phyloP scores from a whole-genome alignment of 768 basidiomycete species.

The Lentinus brumalis region DNA sequence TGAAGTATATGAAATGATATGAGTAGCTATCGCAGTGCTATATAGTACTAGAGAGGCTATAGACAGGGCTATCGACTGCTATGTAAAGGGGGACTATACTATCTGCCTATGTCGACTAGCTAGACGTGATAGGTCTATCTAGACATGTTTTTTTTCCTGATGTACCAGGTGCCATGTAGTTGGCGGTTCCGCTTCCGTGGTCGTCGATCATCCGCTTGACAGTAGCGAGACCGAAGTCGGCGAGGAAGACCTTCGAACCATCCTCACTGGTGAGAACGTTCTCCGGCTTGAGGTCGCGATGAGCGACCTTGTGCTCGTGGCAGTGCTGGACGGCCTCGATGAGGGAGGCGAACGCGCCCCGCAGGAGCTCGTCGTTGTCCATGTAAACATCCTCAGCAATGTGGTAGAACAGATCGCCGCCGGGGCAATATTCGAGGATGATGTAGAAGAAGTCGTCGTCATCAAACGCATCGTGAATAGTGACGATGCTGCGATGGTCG shows the following conservation, averaged over 20 bases:
- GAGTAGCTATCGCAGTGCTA: too few relatives aligned
- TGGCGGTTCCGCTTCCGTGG: slow-evolving; percentile 9
- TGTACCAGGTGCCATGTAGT: slow-evolving; percentile 29
- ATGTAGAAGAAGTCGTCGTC: slow-evolving; percentile 69
- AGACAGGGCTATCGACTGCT: too few relatives aligned
- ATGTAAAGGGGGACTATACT: too few relatives aligned
- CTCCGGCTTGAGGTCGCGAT: slow-evolving; percentile 96
- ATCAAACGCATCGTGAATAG: slow-evolving; percentile 63
- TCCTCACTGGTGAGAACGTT: slow-evolving; percentile 90
- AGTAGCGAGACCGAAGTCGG: slow-evolving; percentile 38
- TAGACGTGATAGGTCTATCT: too few relatives aligned
- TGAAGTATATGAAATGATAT: too few relatives aligned
- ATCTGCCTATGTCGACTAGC: too few relatives aligned
- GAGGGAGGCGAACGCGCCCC: slow-evolving; percentile 51
- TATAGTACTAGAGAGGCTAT: too few relatives aligned
- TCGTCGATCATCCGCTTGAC: slow-evolving; percentile 6
- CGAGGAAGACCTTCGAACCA: slow-evolving; percentile 77
- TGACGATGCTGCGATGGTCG: slow-evolving; percentile 63
- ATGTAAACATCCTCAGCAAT: slow-evolving; percentile 41
- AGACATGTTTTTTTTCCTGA: too few relatives aligned
- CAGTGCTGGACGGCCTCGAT: slow-evolving; percentile 52
- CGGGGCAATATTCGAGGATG: slow-evolving; percentile 47
- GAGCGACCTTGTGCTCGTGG: slow-evolving; percentile 81
- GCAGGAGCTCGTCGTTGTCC: slow-evolving; percentile 48
- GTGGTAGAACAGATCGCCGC: slow-evolving; percentile 48